Percentiles rank a stretch among this genome's conserved stretches.
Conservation (phyloP, 176 grass and related monocot species). For the Ampelocalamus luodianensis region DNA sequence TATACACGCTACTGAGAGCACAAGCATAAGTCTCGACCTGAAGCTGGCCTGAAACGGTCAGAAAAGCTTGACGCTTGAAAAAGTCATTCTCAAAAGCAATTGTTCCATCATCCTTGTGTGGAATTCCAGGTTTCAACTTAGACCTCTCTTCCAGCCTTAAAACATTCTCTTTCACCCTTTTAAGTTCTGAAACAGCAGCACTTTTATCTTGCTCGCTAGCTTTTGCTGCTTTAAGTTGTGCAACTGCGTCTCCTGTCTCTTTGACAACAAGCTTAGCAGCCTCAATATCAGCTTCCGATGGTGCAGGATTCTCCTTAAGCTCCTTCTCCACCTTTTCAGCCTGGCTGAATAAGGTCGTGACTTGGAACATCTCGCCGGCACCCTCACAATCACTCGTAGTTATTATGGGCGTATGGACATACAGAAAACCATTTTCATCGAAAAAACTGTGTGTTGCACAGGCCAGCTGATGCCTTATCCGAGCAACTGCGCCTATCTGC, state of each 20-base stretch:
- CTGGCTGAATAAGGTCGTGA: constrained; percentile 78
- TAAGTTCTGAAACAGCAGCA: constrained; percentile 72
- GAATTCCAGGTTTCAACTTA: constrained; percentile 89
- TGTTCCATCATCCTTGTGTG: constrained; percentile 65
- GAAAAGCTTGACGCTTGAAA: constrained; percentile 91
- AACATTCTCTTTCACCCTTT: constrained; percentile 66
- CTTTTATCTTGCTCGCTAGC: constrained; percentile 67
- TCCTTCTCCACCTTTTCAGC: constrained; percentile 86
- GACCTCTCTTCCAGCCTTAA: constrained; percentile 79
- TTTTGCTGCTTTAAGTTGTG: constrained; percentile 74
- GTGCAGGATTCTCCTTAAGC: constrained; percentile 71
- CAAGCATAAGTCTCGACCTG: constrained; percentile 96
- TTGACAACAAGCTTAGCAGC: constrained; percentile 69
- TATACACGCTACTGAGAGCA: constrained; percentile 88
- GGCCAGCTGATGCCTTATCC: constrained; percentile 87
- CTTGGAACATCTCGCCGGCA: constrained; percentile 98
- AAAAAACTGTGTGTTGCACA: constrained; percentile 83
- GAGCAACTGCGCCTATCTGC: constrained; percentile 81
- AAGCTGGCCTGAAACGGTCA: constrained; percentile 94
- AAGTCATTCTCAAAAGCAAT: constrained; percentile 80
- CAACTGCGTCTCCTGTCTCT: constrained; percentile 70
- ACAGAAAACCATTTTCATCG: constrained; percentile 72
- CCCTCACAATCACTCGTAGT: constrained; percentile 96
- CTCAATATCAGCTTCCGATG: constrained; percentile 75
- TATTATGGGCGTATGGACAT: constrained; percentile 92